Conservation (phyloP, 2,329 filamentous ascomycete genomes). For the Teratosphaeria nubilosa region DNA sequence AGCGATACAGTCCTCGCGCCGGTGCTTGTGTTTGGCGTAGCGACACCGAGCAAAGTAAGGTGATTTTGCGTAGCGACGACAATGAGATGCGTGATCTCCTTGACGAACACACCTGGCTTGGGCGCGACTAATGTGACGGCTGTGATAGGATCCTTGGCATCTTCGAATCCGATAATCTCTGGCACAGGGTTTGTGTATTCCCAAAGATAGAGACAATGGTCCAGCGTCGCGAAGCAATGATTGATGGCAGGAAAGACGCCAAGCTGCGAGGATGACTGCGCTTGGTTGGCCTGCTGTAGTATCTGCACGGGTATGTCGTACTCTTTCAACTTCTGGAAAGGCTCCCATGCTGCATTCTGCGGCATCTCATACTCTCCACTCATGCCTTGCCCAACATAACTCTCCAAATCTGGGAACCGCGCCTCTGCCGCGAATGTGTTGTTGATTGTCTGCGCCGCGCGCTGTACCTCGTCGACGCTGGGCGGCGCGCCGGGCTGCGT, state of each 20-base stretch:
- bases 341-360: conserved; percentile 59
- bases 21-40: conserved; percentile 51
- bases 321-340: conserved; percentile 77
- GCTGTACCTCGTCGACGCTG: conserved; percentile 56
- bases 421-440: conserved; percentile 64
- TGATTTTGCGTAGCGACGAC: conserved; percentile 81
- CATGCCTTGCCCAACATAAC: conserved; percentile 71
- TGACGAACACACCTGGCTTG: conserved; percentile 76
- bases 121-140: conserved; percentile 82
- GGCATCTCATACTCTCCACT: conserved; percentile 87
- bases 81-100: conserved; percentile 74
- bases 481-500: conserved; percentile 6
- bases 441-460: conserved; percentile 77
- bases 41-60: conserved; percentile 77
- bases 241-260: conserved; percentile 90
- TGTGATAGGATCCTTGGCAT: conserved; percentile 77
- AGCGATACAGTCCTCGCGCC: conserved; percentile 66
- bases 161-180: conserved; percentile 84
- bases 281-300: conserved; percentile 83
- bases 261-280: conserved; percentile 83
- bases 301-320: conserved; percentile 87
- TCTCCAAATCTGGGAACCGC: conserved; percentile 79
- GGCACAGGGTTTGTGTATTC: conserved; percentile 92
- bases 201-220: conserved; percentile 94
- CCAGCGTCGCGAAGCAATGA: conserved; percentile 91